Evolutionary conservation across 2,329 filamentous ascomycete genomes (phyloP), one percentile per base, ranked within the genome.

Genomic region (Aureobasidium sp.): DNA sequence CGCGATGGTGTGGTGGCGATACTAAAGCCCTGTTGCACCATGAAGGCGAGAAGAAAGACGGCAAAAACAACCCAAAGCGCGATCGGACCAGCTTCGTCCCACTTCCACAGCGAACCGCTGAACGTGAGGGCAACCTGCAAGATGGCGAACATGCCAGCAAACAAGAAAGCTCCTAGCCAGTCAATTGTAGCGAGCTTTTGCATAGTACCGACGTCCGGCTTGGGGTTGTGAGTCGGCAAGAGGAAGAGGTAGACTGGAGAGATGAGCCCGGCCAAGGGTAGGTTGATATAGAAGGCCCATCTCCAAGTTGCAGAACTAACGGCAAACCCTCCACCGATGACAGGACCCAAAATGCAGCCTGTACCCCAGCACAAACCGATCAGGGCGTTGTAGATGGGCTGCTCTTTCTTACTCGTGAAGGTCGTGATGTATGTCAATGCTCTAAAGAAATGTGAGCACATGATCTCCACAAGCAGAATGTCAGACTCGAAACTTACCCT

Each of bases 231-330:
- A 70, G 20, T 72, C 56, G 72, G 75, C 0, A 84, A 72, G 7
- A 77, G 66, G 64, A 80, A 77, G 31, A 83, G 27, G 27, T 78
- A 75, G 29, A 77, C 72, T 0, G 80, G 77, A 3, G 75, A 69
- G 34, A 74, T 72, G 8, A 76, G 67, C 8, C 72, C 82, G 0
- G 80, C 75, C 51, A 80, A 71, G 39, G 74, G 69, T 0, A 85
- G 73, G 65, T 85, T 86, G 72, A 86, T 79, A 66, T 86, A 86
- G 66, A 82, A 81, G 0, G 74, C 75, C 70, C 71, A 73, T 65
- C 71, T 62, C 72, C 72, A 74, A 34, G 66, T 70, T 4, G 68
- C 67, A 41, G 42, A 67, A 22, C 56, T 64, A 5, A 65, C 63
- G 3, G 68, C 56, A 61, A 74, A 72, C 0, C 65, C 67, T 8